Percentiles rank a stretch among this genome's conserved stretches.
Evolutionary conservation across 257 asterid genomes (phyloP).

Genomic region (Salvia hispanica): DNA sequence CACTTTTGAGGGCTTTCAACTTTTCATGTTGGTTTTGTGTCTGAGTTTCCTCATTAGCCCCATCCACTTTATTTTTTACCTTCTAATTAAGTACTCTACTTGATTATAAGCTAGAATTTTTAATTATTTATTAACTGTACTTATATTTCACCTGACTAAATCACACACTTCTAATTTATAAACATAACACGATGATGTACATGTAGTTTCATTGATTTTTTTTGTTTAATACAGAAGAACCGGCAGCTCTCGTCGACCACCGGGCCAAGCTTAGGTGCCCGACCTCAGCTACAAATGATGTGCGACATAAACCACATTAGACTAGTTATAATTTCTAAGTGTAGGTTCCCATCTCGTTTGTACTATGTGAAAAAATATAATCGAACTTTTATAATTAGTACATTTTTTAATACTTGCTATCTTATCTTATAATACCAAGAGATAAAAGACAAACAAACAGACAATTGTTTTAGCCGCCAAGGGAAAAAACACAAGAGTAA

Average conservation of each 20-base stretch:
- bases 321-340: constrained; percentile 5
- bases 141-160: background rate
- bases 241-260: constrained; percentile 64
- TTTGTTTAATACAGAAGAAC: constrained; percentile 54
- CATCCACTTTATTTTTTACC: constrained; percentile 4
- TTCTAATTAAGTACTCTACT: background rate
- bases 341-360: constrained; percentile 31
- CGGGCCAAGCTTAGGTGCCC: constrained; percentile 55
- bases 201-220: background rate
- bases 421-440: too few species aligned
- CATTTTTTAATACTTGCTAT: background rate
- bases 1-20: constrained; percentile 43
- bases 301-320: background rate
- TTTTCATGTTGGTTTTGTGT: constrained; percentile 46
- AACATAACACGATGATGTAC: background rate
- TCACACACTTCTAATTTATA: background rate
- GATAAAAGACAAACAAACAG: too few species aligned
- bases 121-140: background rate
- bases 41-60: constrained; percentile 20
- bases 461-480: constrained; percentile 33
- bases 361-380: constrained; percentile 33
- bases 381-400: constrained; percentile 28
- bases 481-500: background rate
- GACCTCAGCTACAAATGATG: background rate
- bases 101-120: too few species aligned